Evolutionary conservation across 2,329 filamentous ascomycete genomes (phyloP).

Genomic region (Cercospora nicotianae): DNA sequence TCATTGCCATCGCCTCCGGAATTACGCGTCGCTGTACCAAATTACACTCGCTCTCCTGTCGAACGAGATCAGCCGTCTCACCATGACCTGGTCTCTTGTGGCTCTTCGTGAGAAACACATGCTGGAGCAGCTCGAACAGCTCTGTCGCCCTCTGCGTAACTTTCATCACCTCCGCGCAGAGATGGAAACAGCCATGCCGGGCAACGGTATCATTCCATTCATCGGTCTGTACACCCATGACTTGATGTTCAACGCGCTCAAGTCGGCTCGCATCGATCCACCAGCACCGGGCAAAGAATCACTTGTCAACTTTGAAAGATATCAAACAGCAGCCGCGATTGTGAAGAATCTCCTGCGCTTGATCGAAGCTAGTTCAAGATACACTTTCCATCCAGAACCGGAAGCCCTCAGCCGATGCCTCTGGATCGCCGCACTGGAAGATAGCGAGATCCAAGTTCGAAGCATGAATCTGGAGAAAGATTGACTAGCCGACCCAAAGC

Average conservation of each 20-base stretch:
- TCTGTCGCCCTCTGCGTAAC: conserved; percentile 75
- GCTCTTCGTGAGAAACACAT: conserved; percentile 64
- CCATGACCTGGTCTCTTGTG: conserved; percentile 70
- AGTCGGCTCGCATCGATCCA: conserved; percentile 67
- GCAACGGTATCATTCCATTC: conserved; percentile 78
- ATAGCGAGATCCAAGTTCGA: conserved; percentile 64
- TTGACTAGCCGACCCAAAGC: conserved; percentile 16
- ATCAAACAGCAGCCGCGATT: conserved; percentile 71
- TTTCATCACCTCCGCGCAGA: conserved; percentile 74
- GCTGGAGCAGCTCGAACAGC: conserved; percentile 66
- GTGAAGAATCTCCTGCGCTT: conserved; percentile 77
- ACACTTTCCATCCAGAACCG: conserved; percentile 71
- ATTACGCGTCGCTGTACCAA: conserved; percentile 82
- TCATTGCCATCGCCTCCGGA: conserved; percentile 72
- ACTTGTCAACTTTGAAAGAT: conserved; percentile 80
- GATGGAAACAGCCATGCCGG: conserved; percentile 65
- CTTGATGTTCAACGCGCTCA: conserved; percentile 76
- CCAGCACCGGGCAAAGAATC: conserved; percentile 56
- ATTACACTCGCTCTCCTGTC: conserved; percentile 75
- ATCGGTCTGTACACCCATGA: conserved; percentile 81
- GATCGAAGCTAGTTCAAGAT: conserved; percentile 75
- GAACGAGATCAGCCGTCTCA: conserved; percentile 67
- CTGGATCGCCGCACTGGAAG: conserved; percentile 77
- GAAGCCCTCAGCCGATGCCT: conserved; percentile 77
- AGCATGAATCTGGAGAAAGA: conserved; percentile 35